Evolutionary conservation across 164 flowering plant genomes (phyloP), one percentile per base, ranked within the genome.

Genomic region (Vitis rupestris): DNA sequence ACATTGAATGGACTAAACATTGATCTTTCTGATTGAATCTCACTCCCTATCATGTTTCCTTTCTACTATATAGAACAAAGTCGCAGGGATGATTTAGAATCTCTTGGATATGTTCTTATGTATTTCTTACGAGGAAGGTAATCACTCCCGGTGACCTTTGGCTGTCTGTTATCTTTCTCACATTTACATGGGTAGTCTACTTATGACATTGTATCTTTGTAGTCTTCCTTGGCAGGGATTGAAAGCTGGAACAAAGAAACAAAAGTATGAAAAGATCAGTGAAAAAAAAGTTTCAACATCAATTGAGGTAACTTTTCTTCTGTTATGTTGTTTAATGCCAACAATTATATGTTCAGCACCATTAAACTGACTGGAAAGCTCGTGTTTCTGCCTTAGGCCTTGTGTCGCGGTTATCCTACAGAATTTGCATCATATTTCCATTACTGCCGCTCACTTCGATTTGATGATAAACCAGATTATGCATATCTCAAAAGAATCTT

Each of bases 391-490:
- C 27, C 4, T 54, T 72, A 95, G 99, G 86, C 91, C 48, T 76
- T 95, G 56, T 93, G 97, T 71, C 90, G 97, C 10, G 91, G 98
- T 61, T 91, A 91, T 76, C 99, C 99, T n/a, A 78, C 93, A 37
- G 99, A 95, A 75, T 95, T 95, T 69, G 97, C 96, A 29, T 91
- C 98, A 3, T 95, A 93, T 78, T 95, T 95, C 72, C 96, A 92
- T 69, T 95, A 92, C 73, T 95, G 99, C 31, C 97, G 98, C 9
- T 91, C 99, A 27, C 82, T 95, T 58, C 83, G 97, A 54, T 95
- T 95, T 77, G 99, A 93, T 77, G 99, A 95, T 78, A 95, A 91
- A 75, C 98, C 99, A 70, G 99, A 95, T 74, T 95, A 91, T 81
- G 86, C 94, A 52, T 95, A 95, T 77, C 74, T 95, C 72, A 95